Base-by-base conservation (phyloP, 257 asterid species). In the Fraxinus pennsylvanica region DNA sequence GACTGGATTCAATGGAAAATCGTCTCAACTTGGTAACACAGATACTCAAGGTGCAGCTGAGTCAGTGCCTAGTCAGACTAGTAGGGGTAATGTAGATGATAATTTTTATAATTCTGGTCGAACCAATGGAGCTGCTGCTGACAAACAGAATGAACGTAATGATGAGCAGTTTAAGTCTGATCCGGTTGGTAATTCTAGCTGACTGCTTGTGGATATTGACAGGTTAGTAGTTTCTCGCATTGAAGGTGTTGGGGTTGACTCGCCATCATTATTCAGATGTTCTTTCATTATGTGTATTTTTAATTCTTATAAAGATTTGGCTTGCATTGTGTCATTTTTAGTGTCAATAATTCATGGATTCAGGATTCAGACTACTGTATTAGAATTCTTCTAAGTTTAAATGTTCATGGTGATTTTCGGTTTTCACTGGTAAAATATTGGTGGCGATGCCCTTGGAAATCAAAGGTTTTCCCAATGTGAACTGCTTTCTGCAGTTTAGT, bases 171-270 rank as follows among this genome's bases (percentile, higher is more conserved):
- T 25, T 63, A 80, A 84, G 57, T 72, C 87, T 52, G 81, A 63
- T 29, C 83, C 77, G 66, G 85, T 85, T 78, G 86, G 82, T 77
- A 79, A 81, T 84, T 82, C 87, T 52, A 87, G 84, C 88, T 80
- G 88, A 90, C 87, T 63, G 5, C 35, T 81, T 71, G 89, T 85
- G 82, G 86, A 87, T 86, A 89, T 82, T 86, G 89, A 87, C 87
- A 74, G 86, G 85, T 80, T 83, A 85, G 84, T 77, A 86, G 72
- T 66, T 82, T 85, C 80, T 88, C 81, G 80, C 71, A 71, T 85
- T 83, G 84, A 82, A 36, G 76, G 81, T 79, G 78, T 77, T 79
- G 84, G 87, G 79, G 85, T 27, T 61, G 38, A 83, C 78, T 74
- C 36, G 10, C 38, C 30, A 61, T 76, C 79, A 21, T 80, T 57